Base-by-base conservation (phyloP, 805 yeast species). In the Lachancea quebecensis region DNA sequence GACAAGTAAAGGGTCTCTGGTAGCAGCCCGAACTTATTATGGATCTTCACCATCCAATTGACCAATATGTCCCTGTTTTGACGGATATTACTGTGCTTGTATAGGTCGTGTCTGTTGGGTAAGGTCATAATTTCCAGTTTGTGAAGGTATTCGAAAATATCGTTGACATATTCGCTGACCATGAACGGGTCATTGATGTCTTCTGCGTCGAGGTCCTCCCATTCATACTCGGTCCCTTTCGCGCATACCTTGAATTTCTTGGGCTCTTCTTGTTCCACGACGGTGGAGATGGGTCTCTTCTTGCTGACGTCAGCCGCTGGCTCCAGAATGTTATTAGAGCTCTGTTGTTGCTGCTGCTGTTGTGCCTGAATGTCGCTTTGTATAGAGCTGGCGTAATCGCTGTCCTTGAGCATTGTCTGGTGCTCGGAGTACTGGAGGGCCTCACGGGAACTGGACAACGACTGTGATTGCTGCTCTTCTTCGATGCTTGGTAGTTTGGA, bases 11-110 rank as follows among this genome's bases (percentile, higher is more conserved):
- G 71, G 9, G 95, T 87, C 65, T 89, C 97, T 2, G 96, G 96
- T 37, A 88, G 70, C 51, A 90, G 69, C 50, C 91, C 76, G 67
- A 89, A 89, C 60, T 87, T 79, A 54, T 79, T 70, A 70, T 89
- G 96, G 65, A 89, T 87, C 60, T 87, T 91, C 28, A 86, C 87
- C 65, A 89, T 73, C 97, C 97, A 89, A 66, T 90, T 95, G n/a
- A 89, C 93, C 46, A 89, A 70, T 42, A 88, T 85, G 40, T 86
- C 84, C 57, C 96, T 76, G 41, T 68, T 67, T 38, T 63, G 66
- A 21, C 66, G 68, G 18, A 70, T 68, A 39, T 66, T 68, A 66
- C 79, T 53, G 57, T 66, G 71, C 66, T 65, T 67, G 35, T 59
- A 56, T 16, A 70, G 51, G 41, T 67, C 66, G 39, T 65, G 65